Percentiles rank a stretch among this genome's conserved stretches.
Conservation (phyloP, 164 flowering plant species). For the Cinnamomum chago region DNA sequence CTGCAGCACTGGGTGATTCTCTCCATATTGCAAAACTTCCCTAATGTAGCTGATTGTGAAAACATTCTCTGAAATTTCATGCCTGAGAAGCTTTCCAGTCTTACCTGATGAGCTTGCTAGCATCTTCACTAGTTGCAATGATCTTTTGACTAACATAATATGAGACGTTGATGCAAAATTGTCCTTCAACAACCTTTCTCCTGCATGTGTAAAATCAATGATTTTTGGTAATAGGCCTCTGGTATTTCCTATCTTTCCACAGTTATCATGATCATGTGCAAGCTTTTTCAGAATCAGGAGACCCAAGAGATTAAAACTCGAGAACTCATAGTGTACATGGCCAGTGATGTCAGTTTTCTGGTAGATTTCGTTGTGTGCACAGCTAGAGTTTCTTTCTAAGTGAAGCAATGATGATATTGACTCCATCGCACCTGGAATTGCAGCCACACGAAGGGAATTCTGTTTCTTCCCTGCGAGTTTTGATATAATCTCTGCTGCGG, state of each 20-base stretch:
- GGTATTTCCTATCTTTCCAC: slow-evolving; percentile 89
- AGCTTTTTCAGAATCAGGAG: slow-evolving; percentile 78
- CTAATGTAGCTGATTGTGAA: slow-evolving; percentile 89
- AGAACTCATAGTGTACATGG: too few relatives aligned
- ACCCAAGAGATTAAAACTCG: slow-evolving; percentile 75
- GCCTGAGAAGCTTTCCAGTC: slow-evolving; percentile 68
- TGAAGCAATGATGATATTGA: slow-evolving; percentile 86
- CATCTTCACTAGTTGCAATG: slow-evolving; percentile 76
- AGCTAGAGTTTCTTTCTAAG: slow-evolving; percentile 26
- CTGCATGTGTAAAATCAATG: slow-evolving; percentile 70
- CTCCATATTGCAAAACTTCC: slow-evolving; percentile 69
- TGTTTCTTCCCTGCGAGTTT: slow-evolving; percentile 76
- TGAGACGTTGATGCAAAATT: slow-evolving; percentile 40
- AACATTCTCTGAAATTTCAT: slow-evolving; percentile 73
- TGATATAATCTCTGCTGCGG: slow-evolving; percentile 77
- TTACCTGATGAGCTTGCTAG: slow-evolving; percentile 69
- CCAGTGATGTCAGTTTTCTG: slow-evolving; percentile 46
- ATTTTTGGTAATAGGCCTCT: slow-evolving; percentile 81
- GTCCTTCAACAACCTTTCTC: slow-evolving; percentile 45
- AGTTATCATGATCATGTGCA: slow-evolving; percentile 78
- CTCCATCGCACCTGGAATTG: slow-evolving; percentile 91
- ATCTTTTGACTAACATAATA: slow-evolving; percentile 53
- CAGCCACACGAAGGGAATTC: slow-evolving; percentile 78
- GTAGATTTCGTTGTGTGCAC: slow-evolving; percentile 51
- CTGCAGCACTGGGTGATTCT: slow-evolving; percentile 54